Conservation (phyloP, 2,329 filamentous ascomycete genomes). For the Fusarium nelsonii region DNA sequence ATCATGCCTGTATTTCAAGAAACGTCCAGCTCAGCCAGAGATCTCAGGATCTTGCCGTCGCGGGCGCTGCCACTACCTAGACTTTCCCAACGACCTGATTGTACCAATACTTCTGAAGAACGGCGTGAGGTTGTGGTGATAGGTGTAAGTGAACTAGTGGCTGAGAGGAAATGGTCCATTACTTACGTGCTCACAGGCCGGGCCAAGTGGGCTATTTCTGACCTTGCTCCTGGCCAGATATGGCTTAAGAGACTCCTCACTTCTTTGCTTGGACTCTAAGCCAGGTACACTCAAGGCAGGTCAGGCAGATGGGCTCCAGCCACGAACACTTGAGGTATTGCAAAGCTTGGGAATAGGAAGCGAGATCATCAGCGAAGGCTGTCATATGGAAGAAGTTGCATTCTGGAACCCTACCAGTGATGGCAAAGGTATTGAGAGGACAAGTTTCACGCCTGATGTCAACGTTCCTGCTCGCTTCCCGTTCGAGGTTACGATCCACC, state of each 20-base stretch:
- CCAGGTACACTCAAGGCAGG: constrained; percentile 15
- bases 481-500: constrained; percentile 16
- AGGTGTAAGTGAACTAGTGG: background rate
- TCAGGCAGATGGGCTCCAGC: constrained; percentile 23
- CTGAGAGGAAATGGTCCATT: rapidly evolving
- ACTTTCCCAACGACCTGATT: constrained; percentile 1
- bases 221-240: constrained; percentile 17
- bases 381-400: constrained; percentile 27
- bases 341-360: constrained; percentile 22
- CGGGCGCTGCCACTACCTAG: constrained; percentile 3
- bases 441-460: constrained; percentile 12
- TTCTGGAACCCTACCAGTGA: constrained; percentile 19
- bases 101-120: background rate
- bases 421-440: constrained; percentile 12
- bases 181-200: constrained; percentile 1
- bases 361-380: constrained; percentile 20
- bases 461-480: constrained; percentile 22
- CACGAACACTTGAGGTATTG: constrained; percentile 22
- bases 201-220: constrained; percentile 13
- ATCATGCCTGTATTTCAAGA: constrained; percentile 29
- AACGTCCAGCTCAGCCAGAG: constrained; percentile 1
- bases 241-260: constrained; percentile 1
- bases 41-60: constrained; percentile 20
- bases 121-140: constrained; percentile 14
- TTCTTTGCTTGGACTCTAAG: constrained; percentile 21